A percentile compares a stretch with the other conserved stretches of the same genome.
These are phyloP conservation scores for Fraxinus sp. DNA, from an alignment of 305 asterid species.

Conservation along the genomic window DNA sequence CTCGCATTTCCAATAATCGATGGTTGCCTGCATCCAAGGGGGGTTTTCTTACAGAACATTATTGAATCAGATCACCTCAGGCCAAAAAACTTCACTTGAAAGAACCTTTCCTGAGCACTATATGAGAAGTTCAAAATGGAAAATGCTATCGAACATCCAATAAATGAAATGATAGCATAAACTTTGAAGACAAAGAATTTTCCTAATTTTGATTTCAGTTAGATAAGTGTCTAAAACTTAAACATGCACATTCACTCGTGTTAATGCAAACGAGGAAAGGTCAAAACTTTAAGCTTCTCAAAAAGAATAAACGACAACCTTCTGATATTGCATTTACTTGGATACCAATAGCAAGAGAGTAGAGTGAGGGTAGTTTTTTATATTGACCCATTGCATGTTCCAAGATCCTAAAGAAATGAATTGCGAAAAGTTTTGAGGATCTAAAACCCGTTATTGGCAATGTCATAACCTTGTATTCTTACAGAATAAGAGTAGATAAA, in stretches of 20 bases:
- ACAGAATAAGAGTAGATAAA: slow-evolving; percentile 19
- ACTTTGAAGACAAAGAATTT: background rate
- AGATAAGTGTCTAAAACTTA: background rate
- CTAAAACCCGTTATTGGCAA: slow-evolving; percentile 11
- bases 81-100: background rate
- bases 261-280: background rate
- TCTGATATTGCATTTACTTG: background rate
- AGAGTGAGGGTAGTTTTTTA: background rate
- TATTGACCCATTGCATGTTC: background rate
- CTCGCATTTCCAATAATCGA: background rate
- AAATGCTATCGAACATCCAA: background rate
- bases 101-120: background rate
- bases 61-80: background rate
- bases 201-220: background rate
- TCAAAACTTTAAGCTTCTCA: background rate
- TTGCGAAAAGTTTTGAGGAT: background rate
- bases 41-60: background rate
- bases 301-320: background rate
- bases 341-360: background rate
- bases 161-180: slow-evolving; percentile 12
- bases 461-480: slow-evolving; percentile 12
- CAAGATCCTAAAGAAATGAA: background rate
- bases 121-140: background rate
- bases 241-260: background rate
- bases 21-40: background rate